Evolutionary conservation across 2,329 filamentous ascomycete genomes (phyloP).

Genomic region (Didymella lethalis): DNA sequence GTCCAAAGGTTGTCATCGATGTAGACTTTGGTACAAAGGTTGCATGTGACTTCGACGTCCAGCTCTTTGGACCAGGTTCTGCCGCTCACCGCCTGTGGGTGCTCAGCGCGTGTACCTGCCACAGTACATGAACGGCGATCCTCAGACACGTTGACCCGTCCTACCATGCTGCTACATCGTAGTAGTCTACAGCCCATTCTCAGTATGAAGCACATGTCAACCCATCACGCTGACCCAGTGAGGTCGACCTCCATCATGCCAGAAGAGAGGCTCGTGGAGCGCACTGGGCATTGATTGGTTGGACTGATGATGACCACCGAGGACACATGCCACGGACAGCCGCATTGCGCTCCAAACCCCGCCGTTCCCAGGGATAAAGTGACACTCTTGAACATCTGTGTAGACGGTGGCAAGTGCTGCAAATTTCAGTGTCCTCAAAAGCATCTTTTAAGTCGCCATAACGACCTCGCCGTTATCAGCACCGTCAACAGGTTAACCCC

Average conservation of each 20-base stretch:
- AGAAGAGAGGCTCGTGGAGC: conserved; percentile 39
- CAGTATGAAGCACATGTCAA: conserved; percentile 15
- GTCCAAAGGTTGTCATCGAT: background rate
- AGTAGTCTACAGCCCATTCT: conserved; percentile 17
- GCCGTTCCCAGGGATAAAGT: conserved; percentile 21
- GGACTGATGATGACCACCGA: conserved; percentile 18
- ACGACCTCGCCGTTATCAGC: conserved; percentile 21
- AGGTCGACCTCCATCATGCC: conserved; percentile 33
- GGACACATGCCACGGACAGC: conserved; percentile 35
- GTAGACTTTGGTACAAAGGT: background rate
- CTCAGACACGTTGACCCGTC: conserved; percentile 3
- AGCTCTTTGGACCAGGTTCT: conserved; percentile 13
- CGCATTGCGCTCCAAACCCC: conserved; percentile 23
- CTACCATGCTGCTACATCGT: background rate
- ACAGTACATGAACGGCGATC: conserved; percentile 12
- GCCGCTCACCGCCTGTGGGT: conserved; percentile 21
- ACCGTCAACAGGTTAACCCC: conserved; percentile 29
- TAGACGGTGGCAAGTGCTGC: conserved; percentile 7
- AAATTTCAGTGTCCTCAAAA: background rate
- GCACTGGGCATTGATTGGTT: conserved; percentile 36
- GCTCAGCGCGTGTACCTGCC: conserved; percentile 10
- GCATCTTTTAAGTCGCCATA: background rate
- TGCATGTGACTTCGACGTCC: conserved; percentile 9
- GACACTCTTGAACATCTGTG: conserved; percentile 11
- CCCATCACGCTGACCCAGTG: conserved; percentile 25